phyloP scores from a whole-genome alignment of 768 basidiomycete species.

The Amylocystis lapponica region DNA sequence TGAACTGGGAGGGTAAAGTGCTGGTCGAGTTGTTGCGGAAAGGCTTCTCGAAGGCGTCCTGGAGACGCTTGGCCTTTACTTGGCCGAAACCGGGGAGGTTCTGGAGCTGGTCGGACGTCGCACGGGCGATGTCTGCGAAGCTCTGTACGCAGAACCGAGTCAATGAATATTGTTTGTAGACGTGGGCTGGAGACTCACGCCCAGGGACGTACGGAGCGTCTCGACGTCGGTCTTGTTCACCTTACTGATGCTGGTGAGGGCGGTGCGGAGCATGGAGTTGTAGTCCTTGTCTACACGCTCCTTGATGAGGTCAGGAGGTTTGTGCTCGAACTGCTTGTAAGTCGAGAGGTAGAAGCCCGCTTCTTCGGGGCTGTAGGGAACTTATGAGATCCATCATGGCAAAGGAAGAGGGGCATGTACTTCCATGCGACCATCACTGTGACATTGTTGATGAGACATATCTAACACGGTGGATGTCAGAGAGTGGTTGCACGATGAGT shows the following conservation, averaged over 20 bases:
- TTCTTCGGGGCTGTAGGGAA: conserved; percentile 66
- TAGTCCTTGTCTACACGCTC: conserved; percentile 92
- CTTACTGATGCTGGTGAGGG: conserved; percentile 84
- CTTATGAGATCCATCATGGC: neutral
- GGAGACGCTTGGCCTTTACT: conserved; percentile 86
- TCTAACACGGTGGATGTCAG: conserved; percentile 31
- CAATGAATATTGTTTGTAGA: no score
- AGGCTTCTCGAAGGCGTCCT: conserved; percentile 87
- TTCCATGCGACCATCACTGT: conserved; percentile 92
- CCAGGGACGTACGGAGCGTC: conserved; percentile 86
- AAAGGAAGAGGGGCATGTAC: conserved; percentile 37
- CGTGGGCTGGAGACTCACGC: conserved; percentile 48
- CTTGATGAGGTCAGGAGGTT: conserved; percentile 89
- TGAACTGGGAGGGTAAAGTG: conserved; percentile 13
- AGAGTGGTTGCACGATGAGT: no score
- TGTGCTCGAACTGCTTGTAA: conserved; percentile 93
- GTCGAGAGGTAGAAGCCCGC: conserved; percentile 87
- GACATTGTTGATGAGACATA: conserved; percentile 87
- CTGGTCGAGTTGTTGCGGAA: conserved; percentile 67
- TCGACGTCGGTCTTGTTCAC: conserved; percentile 98
- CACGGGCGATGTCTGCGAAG: conserved; percentile 74
- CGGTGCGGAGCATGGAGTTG: conserved; percentile 68
- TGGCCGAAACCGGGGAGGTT: conserved; percentile 91
- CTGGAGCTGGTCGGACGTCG: conserved; percentile 68
- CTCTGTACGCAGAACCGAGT: conserved; percentile 47